Conservation (phyloP, 148 eudicot genomes). For the Amaranthus hypochondriacus region DNA sequence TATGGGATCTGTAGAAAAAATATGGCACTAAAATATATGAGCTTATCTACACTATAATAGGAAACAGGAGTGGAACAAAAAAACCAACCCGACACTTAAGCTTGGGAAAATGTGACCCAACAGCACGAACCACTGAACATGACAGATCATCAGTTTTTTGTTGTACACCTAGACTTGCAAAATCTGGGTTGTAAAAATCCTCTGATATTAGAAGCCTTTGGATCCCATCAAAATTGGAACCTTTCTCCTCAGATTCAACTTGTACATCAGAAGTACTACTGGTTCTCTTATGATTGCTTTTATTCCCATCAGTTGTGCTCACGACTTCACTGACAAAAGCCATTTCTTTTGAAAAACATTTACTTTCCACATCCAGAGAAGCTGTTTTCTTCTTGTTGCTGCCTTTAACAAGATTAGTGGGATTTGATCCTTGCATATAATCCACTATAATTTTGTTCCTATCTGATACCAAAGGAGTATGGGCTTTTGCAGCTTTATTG, state of each 20-base stretch:
- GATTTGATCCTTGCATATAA: conserved; percentile 29
- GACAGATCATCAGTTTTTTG: conserved; percentile 31
- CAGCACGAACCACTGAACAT: conserved; percentile 45
- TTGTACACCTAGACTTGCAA: conserved; percentile 35
- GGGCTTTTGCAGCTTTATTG: conserved; percentile 42
- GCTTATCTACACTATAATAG: not conserved
- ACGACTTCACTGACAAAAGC: conserved; percentile 23
- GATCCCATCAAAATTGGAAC: conserved; percentile 31
- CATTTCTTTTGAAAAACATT: conserved; percentile 25
- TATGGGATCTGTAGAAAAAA: not conserved
- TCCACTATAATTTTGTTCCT: conserved; percentile 26
- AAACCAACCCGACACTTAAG: conserved; percentile 80
- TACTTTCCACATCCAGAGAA: conserved; percentile 25
- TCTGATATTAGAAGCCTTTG: conserved; percentile 59
- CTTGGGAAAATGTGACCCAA: conserved; percentile 55
- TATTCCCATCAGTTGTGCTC: conserved; percentile 32
- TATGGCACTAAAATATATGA: not conserved
- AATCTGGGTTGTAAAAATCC: conserved; percentile 67
- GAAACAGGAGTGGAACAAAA: conserved; percentile 6
- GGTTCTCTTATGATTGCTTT: conserved; percentile 59
- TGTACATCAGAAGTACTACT: conserved; percentile 76
- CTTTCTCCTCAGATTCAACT: conserved; percentile 34
- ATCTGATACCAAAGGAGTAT: conserved; percentile 32
- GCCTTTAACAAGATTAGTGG: conserved; percentile 27
- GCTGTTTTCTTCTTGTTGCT: conserved; percentile 21